Conservation (phyloP, 805 yeast genomes). For the Yamadazyma insecticola region DNA sequence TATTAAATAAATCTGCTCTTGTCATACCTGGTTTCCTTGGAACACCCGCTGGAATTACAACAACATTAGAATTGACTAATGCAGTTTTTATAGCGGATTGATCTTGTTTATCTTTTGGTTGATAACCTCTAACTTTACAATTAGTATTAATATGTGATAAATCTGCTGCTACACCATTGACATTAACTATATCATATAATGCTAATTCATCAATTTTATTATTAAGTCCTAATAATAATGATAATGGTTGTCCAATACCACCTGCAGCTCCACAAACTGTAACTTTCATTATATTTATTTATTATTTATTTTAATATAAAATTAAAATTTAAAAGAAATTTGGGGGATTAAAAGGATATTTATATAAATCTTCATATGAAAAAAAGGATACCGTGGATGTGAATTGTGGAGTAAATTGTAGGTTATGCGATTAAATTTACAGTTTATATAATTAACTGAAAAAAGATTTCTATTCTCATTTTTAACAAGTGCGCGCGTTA, state of each 20-base stretch:
- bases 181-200: conserved; percentile 41
- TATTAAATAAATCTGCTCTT: conserved; percentile 43
- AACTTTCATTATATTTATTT: conserved; percentile 44
- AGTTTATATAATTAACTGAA: no score
- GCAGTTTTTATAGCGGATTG: conserved; percentile 32
- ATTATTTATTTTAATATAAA: no score
- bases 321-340: no score
- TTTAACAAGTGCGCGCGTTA: no score
- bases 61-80: conserved; percentile 34
- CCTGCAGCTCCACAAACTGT: conserved; percentile 49
- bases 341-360: no score
- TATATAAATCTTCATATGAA: no score
- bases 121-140: conserved; percentile 37
- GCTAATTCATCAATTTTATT: conserved; percentile 35
- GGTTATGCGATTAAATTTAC: no score
- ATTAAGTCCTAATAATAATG: conserved; percentile 38
- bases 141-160: conserved; percentile 39
- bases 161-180: conserved; percentile 44
- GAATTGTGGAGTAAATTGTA: no score
- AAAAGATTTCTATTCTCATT: no score
- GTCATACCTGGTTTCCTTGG: conserved; percentile 49
- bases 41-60: conserved; percentile 44
- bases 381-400: no score
- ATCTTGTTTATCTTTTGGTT: conserved; percentile 36
- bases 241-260: conserved; percentile 46